phyloP scores from a whole-genome alignment of 2,329 filamentous ascomycete genomes.

The Alternaria panax region DNA sequence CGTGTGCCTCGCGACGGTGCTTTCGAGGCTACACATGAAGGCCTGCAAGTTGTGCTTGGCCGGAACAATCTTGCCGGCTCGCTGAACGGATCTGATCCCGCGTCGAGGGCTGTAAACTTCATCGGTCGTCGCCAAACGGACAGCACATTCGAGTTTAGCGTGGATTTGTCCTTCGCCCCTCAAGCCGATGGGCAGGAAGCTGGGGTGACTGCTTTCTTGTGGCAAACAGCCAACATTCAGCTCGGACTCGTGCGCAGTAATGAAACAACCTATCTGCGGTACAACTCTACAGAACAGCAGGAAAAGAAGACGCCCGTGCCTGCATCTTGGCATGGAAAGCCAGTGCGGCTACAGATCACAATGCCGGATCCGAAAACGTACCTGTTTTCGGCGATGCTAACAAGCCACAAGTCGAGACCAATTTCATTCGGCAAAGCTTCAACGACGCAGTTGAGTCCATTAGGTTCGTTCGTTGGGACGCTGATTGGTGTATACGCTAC shows the following conservation, averaged over 20 bases:
- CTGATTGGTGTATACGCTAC: slow-evolving; percentile 62
- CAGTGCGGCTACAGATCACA: slow-evolving; percentile 36
- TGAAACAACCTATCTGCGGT: slow-evolving; percentile 49
- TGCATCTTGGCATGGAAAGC: slow-evolving; percentile 44
- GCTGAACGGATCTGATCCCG: slow-evolving; percentile 53
- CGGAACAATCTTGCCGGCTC: slow-evolving; percentile 61
- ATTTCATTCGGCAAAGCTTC: slow-evolving; percentile 13
- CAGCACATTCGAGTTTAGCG: slow-evolving; percentile 60
- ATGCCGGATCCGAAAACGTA: slow-evolving; percentile 9
- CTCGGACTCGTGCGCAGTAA: slow-evolving; percentile 44
- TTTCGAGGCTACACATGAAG: slow-evolving; percentile 12
- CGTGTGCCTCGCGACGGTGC: slow-evolving; percentile 31
- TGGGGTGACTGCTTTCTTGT: slow-evolving; percentile 62
- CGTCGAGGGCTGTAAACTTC: slow-evolving; percentile 58
- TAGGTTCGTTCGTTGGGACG: slow-evolving; percentile 48
- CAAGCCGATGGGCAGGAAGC: slow-evolving; percentile 55
- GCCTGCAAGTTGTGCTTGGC: slow-evolving; percentile 52
- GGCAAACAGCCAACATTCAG: slow-evolving; percentile 61
- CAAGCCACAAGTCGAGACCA: background rate
- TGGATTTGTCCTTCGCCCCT: slow-evolving; percentile 53
- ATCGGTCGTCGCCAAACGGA: slow-evolving; percentile 62
- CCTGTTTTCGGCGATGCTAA: slow-evolving; percentile 2
- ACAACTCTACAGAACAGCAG: slow-evolving; percentile 48
- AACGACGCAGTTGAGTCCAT: slow-evolving; percentile 20
- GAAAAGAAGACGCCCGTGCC: slow-evolving; percentile 52